Percentiles rank a stretch among this genome's conserved stretches.
phyloP scores from a whole-genome alignment of 192 early-diverging fungal species.

The Coemansia sp. region DNA sequence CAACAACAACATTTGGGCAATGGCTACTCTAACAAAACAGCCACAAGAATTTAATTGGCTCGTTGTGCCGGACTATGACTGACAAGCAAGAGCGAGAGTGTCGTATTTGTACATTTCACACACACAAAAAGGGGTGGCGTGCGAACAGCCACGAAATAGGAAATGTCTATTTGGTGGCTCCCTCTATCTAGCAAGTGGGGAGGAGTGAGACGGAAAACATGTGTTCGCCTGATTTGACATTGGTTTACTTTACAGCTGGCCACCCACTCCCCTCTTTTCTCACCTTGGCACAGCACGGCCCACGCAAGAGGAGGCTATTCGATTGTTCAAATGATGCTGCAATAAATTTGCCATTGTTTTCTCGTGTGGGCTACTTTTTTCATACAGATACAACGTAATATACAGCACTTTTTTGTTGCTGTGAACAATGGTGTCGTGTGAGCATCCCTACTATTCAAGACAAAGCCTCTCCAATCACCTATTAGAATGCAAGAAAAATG shows the following conservation, averaged over 20 bases:
- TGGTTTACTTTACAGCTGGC: neutral
- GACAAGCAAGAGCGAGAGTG: neutral
- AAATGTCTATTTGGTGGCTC: neutral
- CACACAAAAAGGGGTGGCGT: conserved; percentile 15
- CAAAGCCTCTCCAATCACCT: neutral
- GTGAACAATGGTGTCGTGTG: conserved; percentile 1
- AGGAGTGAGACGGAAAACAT: neutral
- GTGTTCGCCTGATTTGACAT: neutral
- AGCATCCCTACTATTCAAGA: conserved; percentile 3
- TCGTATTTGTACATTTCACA: neutral
- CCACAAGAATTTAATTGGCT: neutral
- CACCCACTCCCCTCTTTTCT: neutral
- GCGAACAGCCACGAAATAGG: conserved; percentile 19
- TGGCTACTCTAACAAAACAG: neutral
- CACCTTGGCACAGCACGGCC: neutral
- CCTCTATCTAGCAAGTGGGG: neutral
- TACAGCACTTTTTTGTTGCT: neutral
- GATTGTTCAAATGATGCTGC: neutral
- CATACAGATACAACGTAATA: neutral
- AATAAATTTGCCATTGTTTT: conserved; percentile 2
- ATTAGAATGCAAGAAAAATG: neutral
- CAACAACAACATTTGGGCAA: neutral
- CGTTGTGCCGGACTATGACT: neutral
- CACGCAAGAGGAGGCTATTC: neutral
- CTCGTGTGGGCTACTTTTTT: neutral